Conservation (phyloP, 2,329 filamentous ascomycete species). For the Dothidotthia symphoricarpi region DNA sequence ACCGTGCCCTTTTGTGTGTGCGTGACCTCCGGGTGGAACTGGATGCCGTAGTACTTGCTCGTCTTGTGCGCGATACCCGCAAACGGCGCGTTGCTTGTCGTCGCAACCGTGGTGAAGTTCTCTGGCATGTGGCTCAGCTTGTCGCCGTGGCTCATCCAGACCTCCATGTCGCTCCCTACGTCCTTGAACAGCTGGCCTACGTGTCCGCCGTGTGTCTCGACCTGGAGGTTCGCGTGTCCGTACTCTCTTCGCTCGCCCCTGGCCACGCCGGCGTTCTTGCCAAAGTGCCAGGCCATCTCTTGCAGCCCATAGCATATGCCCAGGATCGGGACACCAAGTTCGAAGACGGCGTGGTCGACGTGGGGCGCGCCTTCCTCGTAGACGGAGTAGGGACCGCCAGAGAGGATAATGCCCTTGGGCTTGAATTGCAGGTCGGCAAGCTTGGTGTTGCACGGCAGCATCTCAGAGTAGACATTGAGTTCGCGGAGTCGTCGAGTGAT, state of each 20-base stretch:
- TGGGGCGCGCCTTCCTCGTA: slow-evolving; percentile 77
- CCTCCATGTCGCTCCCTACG: slow-evolving; percentile 66
- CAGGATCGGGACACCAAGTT: slow-evolving; percentile 63
- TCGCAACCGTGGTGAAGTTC: slow-evolving; percentile 71
- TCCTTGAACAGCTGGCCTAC: slow-evolving; percentile 78
- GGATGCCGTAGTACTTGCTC: slow-evolving; percentile 74
- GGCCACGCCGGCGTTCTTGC: slow-evolving; percentile 60
- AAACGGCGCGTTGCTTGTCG: slow-evolving; percentile 71
- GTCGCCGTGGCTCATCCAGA: slow-evolving; percentile 88
- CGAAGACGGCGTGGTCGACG: slow-evolving; percentile 78
- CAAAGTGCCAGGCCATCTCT: slow-evolving; percentile 71
- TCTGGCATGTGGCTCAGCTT: slow-evolving; percentile 75
- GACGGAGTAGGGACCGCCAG: slow-evolving; percentile 72
- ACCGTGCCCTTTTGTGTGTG: slow-evolving; percentile 68
- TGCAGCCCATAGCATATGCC: slow-evolving; percentile 66
- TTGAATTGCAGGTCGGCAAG: slow-evolving; percentile 72
- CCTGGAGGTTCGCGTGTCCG: slow-evolving; percentile 65
- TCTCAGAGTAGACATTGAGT: slow-evolving; percentile 80
- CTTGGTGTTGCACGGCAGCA: slow-evolving; percentile 85
- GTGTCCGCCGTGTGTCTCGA: slow-evolving; percentile 58
- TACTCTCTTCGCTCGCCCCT: slow-evolving; percentile 69
- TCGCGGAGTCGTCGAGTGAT: slow-evolving; percentile 73
- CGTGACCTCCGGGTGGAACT: slow-evolving; percentile 86
- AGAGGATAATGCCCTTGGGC: slow-evolving; percentile 80
- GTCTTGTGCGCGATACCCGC: slow-evolving; percentile 73